phyloP scores from a whole-genome alignment of 2,329 filamentous ascomycete genomes.

The Ascosphaera aggregata region DNA sequence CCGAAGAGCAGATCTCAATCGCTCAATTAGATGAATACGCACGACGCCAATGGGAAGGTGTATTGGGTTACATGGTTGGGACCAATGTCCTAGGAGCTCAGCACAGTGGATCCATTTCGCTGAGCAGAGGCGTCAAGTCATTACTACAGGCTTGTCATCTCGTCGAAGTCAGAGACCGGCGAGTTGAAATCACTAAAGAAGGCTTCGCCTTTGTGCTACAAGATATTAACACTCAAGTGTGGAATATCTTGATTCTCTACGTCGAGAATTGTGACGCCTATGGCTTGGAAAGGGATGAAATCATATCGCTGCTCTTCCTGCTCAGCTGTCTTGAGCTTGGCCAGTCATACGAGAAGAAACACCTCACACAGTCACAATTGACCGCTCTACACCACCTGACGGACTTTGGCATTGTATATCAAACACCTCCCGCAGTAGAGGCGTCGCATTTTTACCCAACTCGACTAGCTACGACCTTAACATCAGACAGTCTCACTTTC shows the following conservation, averaged over 20 bases:
- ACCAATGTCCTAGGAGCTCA: conserved; percentile 24
- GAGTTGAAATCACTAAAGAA: conserved; percentile 62
- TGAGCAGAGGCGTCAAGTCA: conserved; percentile 61
- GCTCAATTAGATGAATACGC: conserved; percentile 66
- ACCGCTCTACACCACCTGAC: conserved; percentile 79
- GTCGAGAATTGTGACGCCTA: conserved; percentile 58
- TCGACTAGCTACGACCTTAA: conserved; percentile 79
- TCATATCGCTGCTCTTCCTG: conserved; percentile 89
- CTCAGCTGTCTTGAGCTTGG: conserved; percentile 84
- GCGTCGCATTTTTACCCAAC: conserved; percentile 57
- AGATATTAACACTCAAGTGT: conserved; percentile 90
- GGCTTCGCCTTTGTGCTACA: conserved; percentile 91
- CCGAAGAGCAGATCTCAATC: conserved; percentile 40
- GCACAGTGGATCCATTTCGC: conserved; percentile 19
- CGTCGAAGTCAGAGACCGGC: conserved; percentile 36
- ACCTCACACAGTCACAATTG: conserved; percentile 56
- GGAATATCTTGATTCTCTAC: conserved; percentile 85
- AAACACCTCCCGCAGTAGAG: conserved; percentile 17
- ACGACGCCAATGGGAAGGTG: conserved; percentile 79
- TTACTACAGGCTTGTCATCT: conserved; percentile 61
- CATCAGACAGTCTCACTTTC: conserved; percentile 47
- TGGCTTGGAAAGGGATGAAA: conserved; percentile 71
- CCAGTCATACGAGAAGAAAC: conserved; percentile 67
- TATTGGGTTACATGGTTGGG: conserved; percentile 79
- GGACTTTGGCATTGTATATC: conserved; percentile 82